Conservation (phyloP, 495 filamentous ascomycete genomes). For the Penicillium dipodomyicola region DNA sequence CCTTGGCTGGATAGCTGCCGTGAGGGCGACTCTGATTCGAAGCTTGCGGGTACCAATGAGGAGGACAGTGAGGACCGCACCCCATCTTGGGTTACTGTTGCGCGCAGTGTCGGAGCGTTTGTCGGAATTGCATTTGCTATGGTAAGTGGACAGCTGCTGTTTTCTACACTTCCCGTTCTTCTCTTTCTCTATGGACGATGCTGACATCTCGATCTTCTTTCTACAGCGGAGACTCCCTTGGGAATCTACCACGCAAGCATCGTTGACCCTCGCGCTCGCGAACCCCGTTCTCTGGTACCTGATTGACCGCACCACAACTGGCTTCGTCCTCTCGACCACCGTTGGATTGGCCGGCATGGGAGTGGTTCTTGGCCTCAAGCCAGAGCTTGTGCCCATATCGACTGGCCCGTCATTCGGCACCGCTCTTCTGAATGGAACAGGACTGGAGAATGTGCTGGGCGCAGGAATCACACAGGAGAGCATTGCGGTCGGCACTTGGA, state of each 20-base stretch:
- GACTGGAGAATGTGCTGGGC: slow-evolving; percentile 43
- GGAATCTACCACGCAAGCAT: slow-evolving; percentile 91
- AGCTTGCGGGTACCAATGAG: slow-evolving; percentile 22
- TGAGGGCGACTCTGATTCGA: slow-evolving; percentile 33
- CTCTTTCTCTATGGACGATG: slow-evolving; percentile 4
- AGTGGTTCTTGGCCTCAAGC: slow-evolving; percentile 67
- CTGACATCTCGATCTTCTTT: slow-evolving; percentile 21
- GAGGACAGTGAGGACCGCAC: slow-evolving; percentile 34
- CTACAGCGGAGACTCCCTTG: slow-evolving; percentile 78
- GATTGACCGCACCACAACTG: slow-evolving; percentile 83
- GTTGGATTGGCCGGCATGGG: slow-evolving; percentile 74
- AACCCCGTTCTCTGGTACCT: slow-evolving; percentile 97
- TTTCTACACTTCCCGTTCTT: background rate
- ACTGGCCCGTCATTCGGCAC: slow-evolving; percentile 44
- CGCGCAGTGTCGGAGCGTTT: slow-evolving; percentile 89
- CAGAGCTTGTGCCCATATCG: slow-evolving; percentile 67
- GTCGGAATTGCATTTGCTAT: slow-evolving; percentile 96
- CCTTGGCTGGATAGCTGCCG: slow-evolving; percentile 80
- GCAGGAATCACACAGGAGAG: slow-evolving; percentile 67
- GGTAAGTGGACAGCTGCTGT: slow-evolving; percentile 49
- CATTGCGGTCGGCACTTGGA: slow-evolving; percentile 79
- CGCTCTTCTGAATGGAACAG: slow-evolving; percentile 33
- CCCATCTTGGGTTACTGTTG: slow-evolving; percentile 75
- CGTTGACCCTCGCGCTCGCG: slow-evolving; percentile 82
- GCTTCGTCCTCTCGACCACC: slow-evolving; percentile 69